Evolutionary conservation across 2,329 filamentous ascomycete genomes (phyloP), one percentile per base, ranked within the genome.

Genomic region (Allantophomopsis cytisporea): DNA sequence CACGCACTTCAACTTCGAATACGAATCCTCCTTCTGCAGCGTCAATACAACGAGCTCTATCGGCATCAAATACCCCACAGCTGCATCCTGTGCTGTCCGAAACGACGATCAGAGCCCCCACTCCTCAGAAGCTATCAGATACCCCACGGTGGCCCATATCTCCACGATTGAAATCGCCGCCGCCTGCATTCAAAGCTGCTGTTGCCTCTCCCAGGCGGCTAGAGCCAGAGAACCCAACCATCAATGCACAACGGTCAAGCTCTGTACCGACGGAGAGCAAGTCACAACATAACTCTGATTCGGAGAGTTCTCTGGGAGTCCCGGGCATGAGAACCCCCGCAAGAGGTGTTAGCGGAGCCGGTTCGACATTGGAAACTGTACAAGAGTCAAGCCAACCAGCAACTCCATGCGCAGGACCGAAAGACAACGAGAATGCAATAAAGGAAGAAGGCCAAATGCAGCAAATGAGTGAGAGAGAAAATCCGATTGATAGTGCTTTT

Each of bases 321-420:
- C 61, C 71, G 15, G 75, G 74, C 37, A 64, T 73, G 61, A 64
- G 70, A 54, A 75, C 76, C 14, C 74, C 76, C 16, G 69, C 66
- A 28, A 69, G 78, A 47, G 73, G 70, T 43, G 66, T 69, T 39
- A 76, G 68, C 54, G 71, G 68, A 41, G 71, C 69, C 38, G 71
- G 65, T 30, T 69, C 79, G 37, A 75, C 74, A 36, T 64, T 95
- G 41, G 89, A 94, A 61, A 95, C 91, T 0, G 89, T 96, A 13
- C 83, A 94, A 56, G 89, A 95, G 66, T 79, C 82, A 39, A 91
- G 85, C 61, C 73, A 85, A 43, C 77, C 81, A 34, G 78, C 76
- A 37, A 83, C 83, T 1, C 82, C 84, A 12, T 66, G 63, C 12
- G 63, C 60, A 45, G 52, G 66, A 59, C 50, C 62, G 61, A 15